Base-by-base conservation (phyloP, 73 alveolate species). In the Urostyla sp. region DNA sequence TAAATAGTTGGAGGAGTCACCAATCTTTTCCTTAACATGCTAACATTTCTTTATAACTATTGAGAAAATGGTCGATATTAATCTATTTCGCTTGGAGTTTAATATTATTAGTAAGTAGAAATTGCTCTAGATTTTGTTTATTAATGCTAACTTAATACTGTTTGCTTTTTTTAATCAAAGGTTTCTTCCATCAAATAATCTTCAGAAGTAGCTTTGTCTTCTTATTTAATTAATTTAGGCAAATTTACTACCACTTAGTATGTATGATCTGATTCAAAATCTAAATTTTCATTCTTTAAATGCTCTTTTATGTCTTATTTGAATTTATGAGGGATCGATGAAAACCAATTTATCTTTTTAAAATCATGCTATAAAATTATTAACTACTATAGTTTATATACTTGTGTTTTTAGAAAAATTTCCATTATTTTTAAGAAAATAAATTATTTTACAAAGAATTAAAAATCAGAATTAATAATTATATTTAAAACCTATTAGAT, bases 261-360 rank as follows among this genome's bases (percentile, higher is more conserved):
- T 8, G 87, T 52, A 37, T 36, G 67, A 7, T 54, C 58, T 1
- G 55, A 24, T 15, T 75, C 87, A 51, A 75, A 54, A 20, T 75
- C 74, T 20, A 75, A 31, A n/a, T 36, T 38, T n/a, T 75, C 73
- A 16, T 54, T 75, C 45, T 57, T 75, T 11, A 75, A 32, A 1
- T 75, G 72, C 30, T 75, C 69, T 21, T 52, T 46, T 0, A 75
- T 75, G 24, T 75, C 87, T 32, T 54, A 37, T 27, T 46, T 75
- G 36, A 52, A 75, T 34, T 75, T 75, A 13, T 75, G 69, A 57
- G 87, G 87, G 1, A 75, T 36, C 4, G 79, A 56, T 34, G 87
- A 75, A 37, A 75, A 57, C 87, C 87, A 75, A 27, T 57, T 51
- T 5, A 75, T 46, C 38, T 75, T 75, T 24, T 75, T 51, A 16